Percentiles rank a stretch among this genome's conserved stretches.
phyloP scores from a whole-genome alignment of 2,329 filamentous ascomycete genomes.

The Seiridium unicorne region DNA sequence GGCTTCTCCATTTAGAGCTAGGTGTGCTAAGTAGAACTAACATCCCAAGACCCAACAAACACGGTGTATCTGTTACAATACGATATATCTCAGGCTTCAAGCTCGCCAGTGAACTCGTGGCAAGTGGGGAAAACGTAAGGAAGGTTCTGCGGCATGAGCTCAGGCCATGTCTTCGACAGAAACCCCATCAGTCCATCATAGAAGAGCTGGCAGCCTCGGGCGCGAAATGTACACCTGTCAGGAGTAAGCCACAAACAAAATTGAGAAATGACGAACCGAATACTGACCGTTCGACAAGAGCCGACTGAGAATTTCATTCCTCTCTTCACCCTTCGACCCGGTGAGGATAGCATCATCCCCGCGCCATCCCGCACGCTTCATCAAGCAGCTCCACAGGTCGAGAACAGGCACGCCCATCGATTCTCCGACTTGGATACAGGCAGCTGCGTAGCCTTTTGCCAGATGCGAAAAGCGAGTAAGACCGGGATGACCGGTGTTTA shows the following conservation, averaged over 20 bases:
- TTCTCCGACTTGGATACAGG: neutral
- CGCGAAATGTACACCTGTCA: neutral
- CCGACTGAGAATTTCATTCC: neutral
- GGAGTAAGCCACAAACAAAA: neutral
- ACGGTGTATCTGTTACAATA: no score
- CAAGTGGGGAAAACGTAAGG: neutral
- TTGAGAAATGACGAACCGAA: neutral
- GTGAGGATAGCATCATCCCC: neutral
- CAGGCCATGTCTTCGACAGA: neutral
- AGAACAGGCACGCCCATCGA: neutral
- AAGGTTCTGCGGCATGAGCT: neutral
- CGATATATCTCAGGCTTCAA: neutral
- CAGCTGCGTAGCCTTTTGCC: neutral
- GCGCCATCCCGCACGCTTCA: neutral
- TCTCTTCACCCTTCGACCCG: neutral
- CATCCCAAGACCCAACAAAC: no score
- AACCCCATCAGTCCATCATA: neutral
- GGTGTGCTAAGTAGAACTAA: no score
- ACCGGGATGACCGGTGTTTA: neutral
- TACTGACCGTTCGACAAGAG: neutral
- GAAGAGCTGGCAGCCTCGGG: neutral
- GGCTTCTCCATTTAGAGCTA: no score
- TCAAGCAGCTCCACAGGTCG: neutral
- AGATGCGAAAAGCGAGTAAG: neutral
- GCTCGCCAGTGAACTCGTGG: neutral